Conservation (phyloP, 2,329 filamentous ascomycete species). For the Colletotrichum abscissum region DNA sequence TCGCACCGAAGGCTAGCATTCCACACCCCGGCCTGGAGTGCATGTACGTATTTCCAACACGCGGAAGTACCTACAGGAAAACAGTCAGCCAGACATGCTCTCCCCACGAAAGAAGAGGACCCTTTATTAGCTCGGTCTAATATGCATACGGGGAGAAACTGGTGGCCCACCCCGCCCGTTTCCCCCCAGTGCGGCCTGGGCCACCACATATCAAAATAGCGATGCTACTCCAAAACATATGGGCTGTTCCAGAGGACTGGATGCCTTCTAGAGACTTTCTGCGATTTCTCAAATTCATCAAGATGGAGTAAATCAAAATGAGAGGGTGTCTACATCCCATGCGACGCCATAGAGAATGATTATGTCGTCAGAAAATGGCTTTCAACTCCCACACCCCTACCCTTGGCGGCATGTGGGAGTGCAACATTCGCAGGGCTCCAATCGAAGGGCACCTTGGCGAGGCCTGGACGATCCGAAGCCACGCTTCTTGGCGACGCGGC, state of each 20-base stretch:
- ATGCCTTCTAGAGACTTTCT: background rate
- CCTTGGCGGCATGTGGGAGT: constrained; percentile 30
- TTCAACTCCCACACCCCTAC: background rate
- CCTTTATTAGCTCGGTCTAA: constrained; percentile 7
- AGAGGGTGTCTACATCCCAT: constrained; percentile 6
- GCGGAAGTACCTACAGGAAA: background rate
- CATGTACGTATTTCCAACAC: background rate
- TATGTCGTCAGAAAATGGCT: constrained; percentile 30
- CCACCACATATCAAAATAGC: background rate
- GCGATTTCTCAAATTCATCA: background rate
- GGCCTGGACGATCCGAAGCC: constrained; percentile 34
- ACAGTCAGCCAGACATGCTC: background rate
- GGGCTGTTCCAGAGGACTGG: background rate
- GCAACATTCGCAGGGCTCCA: constrained; percentile 24
- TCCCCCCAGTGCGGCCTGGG: background rate
- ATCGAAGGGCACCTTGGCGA: constrained; percentile 24
- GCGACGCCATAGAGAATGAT: constrained; percentile 15
- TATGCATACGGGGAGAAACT: background rate
- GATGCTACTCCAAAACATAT: background rate
- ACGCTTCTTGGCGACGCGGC: constrained; percentile 34
- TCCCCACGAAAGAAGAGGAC: background rate
- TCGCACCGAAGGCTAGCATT: background rate
- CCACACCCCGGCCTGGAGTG: background rate
- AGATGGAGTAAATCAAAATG: background rate
- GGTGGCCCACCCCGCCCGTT: constrained; percentile 2